Conservation (phyloP, 2,329 filamentous ascomycete species). For the Colletotrichum australisinense region DNA sequence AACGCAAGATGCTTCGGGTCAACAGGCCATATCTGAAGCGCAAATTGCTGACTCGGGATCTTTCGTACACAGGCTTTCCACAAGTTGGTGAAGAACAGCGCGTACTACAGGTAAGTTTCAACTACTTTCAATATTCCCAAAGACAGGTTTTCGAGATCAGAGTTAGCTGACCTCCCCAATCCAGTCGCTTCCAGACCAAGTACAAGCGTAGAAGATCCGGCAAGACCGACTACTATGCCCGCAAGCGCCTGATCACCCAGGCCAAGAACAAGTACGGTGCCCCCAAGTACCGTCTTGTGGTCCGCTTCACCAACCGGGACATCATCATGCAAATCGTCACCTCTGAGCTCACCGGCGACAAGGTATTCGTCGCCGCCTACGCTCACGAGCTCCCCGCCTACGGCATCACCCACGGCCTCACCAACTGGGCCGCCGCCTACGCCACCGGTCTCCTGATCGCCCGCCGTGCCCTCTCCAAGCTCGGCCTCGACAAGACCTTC, state of each 20-base stretch:
- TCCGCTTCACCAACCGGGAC: conserved; percentile 99
- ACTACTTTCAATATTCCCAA: background rate
- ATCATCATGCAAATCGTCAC: conserved; percentile 98
- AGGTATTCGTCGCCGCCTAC: conserved; percentile 94
- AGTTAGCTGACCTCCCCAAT: conserved; percentile 3
- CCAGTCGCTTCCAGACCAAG: conserved; percentile 98
- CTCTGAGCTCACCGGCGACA: conserved; percentile 97
- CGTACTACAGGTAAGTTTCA: conserved; percentile 94
- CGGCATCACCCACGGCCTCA: conserved; percentile 97
- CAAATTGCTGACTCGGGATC: conserved; percentile 97
- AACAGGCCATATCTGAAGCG: conserved; percentile 84
- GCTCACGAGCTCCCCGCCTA: conserved; percentile 98
- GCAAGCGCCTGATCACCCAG: conserved; percentile 99
- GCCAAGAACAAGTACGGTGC: conserved; percentile 99
- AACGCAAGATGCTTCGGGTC: conserved; percentile 98
- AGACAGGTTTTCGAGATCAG: background rate
- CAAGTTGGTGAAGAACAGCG: conserved; percentile 97
- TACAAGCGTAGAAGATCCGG: conserved; percentile 96
- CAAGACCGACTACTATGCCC: conserved; percentile 99
- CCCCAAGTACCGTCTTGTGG: conserved; percentile 99
- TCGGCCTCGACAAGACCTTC: conserved; percentile 93
- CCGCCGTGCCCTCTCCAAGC: conserved; percentile 96
- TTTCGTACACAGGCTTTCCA: conserved; percentile 81
- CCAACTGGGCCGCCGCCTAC: conserved; percentile 99
- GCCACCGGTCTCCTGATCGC: conserved; percentile 96